Evolutionary conservation across 129 eudicot genomes (phyloP).

Genomic region (Dittrichia graveolens): DNA sequence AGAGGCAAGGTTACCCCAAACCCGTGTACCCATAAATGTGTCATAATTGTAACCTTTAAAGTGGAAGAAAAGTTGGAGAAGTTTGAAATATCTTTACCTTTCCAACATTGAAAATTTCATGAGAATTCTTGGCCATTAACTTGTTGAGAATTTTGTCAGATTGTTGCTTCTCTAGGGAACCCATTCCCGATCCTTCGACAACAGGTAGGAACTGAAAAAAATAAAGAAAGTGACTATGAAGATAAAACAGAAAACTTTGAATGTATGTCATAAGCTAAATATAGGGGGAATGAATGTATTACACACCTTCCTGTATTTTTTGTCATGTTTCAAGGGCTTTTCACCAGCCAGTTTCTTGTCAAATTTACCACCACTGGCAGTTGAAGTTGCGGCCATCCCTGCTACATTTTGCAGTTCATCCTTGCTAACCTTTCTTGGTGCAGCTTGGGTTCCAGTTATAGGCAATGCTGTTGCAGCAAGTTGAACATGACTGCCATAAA

Average conservation of each 20-base stretch:
- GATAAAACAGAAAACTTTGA: background rate
- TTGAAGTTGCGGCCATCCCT: conserved; percentile 94
- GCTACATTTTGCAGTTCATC: conserved; percentile 84
- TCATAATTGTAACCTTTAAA: background rate
- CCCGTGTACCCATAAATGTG: background rate
- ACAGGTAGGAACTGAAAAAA: conserved; percentile 72
- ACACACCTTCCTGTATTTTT: conserved; percentile 87
- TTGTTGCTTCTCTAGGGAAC: conserved; percentile 77
- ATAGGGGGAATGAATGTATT: background rate
- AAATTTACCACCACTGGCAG: conserved; percentile 99
- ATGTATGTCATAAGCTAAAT: background rate
- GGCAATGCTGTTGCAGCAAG: conserved; percentile 92
- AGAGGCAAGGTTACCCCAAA: too few species aligned
- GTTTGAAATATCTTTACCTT: conserved; percentile 49
- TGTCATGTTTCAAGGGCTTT: conserved; percentile 85
- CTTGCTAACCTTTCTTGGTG: conserved; percentile 76
- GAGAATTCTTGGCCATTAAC: conserved; percentile 74
- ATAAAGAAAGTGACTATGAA: conserved; percentile 10
- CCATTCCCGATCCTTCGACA: conserved; percentile 90
- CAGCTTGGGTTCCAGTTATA: conserved; percentile 81
- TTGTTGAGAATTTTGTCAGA: conserved; percentile 82
- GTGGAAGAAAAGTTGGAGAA: background rate
- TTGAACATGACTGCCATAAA: conserved; percentile 78
- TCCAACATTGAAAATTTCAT: conserved; percentile 67
- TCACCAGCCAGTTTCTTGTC: conserved; percentile 94